Evolutionary conservation across 495 filamentous ascomycete genomes (phyloP), one percentile per base, ranked within the genome.

Genomic region (Aspergillus ellipticus): DNA sequence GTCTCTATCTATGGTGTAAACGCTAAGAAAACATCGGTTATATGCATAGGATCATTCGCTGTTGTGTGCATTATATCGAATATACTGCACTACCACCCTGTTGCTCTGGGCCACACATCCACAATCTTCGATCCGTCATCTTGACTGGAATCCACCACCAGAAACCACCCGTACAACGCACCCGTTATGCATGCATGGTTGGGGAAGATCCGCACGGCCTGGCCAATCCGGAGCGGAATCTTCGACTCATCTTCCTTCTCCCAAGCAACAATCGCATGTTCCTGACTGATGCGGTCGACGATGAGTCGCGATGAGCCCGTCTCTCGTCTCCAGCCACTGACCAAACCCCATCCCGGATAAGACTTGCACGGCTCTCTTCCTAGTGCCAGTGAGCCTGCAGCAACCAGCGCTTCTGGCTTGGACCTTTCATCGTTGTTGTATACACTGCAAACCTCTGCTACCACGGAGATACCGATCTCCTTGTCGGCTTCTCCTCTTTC

Each of bases 121-220:
- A 88, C 74, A 53, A 90, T 73, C 59, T 82, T 68, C 66, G 74
- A 70, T 66, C 47, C 81, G 35, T 85, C 72, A 56, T 75, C 71
- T 9, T 64, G 68, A 35, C 78, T 71, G 22, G 81, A 84, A 69
- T 95, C 89, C 4, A 95, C 83, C 21, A 96, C 73, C 29, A 91
- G 71, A 68, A 92, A 96, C 73, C 81, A 92, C 6, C 82, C 85
- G 66, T 84, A 87, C 2, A 82, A 82, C 0, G 84, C 85, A 0
- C 88, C 86, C 4, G 89, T 82, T 49, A 94, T 86, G 63, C 92
- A 96, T 37, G 88, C 82, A 70, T 96, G 92, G 62, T 95, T 95
- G 0, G 91, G 90, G 80, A 85, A 93, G 10, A 96, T 74, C 47
- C 85, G 76, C 21, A 94, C 77, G 51, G 83, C 53, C 53, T 77